phyloP scores from a whole-genome alignment of 2,329 filamentous ascomycete genomes.

The Endoconidiophora polonica region DNA sequence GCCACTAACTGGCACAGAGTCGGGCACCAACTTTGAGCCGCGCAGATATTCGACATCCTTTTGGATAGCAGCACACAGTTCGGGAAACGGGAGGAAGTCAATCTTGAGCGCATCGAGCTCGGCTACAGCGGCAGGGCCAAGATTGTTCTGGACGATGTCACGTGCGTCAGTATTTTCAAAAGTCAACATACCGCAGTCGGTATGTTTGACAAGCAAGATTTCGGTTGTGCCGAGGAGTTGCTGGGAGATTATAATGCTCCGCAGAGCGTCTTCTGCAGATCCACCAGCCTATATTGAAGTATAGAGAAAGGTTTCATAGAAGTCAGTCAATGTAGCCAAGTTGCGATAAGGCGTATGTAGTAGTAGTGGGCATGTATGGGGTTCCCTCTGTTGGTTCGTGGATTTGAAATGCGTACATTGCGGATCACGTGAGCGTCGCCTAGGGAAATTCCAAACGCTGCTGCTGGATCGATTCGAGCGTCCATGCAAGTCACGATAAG shows the following conservation, averaged over 20 bases:
- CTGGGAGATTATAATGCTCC: slow-evolving; percentile 62
- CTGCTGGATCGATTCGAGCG: slow-evolving; percentile 40
- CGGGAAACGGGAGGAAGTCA: slow-evolving; percentile 44
- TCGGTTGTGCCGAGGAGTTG: slow-evolving; percentile 63
- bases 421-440: slow-evolving; percentile 52
- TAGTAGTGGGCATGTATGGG: too few species aligned
- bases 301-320: background rate
- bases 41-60: slow-evolving; percentile 46
- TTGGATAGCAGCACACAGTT: slow-evolving; percentile 41
- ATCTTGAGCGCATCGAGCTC: slow-evolving; percentile 1
- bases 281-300: slow-evolving; percentile 33
- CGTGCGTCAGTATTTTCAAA: slow-evolving; percentile 44
- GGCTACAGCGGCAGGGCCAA: slow-evolving; percentile 18
- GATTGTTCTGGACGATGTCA: slow-evolving; percentile 34
- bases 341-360: too few species aligned
- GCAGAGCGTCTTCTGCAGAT: slow-evolving; percentile 49
- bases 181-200: slow-evolving; percentile 55
- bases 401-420: slow-evolving; percentile 25
- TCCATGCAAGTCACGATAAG: slow-evolving; percentile 50
- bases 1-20: slow-evolving; percentile 21
- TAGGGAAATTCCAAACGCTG: slow-evolving; percentile 44
- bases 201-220: slow-evolving; percentile 59
- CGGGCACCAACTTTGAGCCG: slow-evolving; percentile 35
- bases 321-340: too few species aligned
- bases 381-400: too few species aligned